Conservation (phyloP, 441 rosid genomes). For the Pelargonium citronellum region DNA sequence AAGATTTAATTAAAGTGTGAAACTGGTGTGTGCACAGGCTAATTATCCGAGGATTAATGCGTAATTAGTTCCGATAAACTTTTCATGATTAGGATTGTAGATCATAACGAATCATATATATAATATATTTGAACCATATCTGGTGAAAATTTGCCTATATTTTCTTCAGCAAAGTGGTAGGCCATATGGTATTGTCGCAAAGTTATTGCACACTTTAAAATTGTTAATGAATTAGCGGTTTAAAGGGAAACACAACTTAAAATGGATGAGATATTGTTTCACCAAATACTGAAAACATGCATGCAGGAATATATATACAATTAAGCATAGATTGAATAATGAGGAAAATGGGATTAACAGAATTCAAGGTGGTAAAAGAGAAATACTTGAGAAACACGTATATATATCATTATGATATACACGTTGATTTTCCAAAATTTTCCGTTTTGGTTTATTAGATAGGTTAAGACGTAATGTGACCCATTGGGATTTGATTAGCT, state of each 20-base stretch:
- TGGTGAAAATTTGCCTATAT: background rate
- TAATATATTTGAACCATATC: background rate
- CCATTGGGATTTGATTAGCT: no score
- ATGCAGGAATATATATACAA: background rate
- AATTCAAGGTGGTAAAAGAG: background rate
- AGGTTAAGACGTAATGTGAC: background rate
- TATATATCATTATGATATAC: background rate
- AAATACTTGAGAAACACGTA: background rate
- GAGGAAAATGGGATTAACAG: background rate
- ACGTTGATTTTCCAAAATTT: background rate
- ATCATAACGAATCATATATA: no score
- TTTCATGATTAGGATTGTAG: background rate
- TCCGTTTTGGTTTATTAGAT: background rate
- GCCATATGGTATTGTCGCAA: background rate
- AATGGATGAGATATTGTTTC: conserved; percentile 1
- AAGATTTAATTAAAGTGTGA: no score
- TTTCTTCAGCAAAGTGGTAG: background rate
- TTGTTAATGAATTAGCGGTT: background rate
- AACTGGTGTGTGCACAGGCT: no score
- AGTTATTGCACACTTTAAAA: background rate
- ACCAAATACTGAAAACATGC: background rate
- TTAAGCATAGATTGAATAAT: background rate
- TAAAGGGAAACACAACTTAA: background rate
- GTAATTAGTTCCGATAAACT: no score
- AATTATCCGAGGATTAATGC: no score